phyloP scores from a whole-genome alignment of 2,329 filamentous ascomycete species.

The Scorias spongiosa region DNA sequence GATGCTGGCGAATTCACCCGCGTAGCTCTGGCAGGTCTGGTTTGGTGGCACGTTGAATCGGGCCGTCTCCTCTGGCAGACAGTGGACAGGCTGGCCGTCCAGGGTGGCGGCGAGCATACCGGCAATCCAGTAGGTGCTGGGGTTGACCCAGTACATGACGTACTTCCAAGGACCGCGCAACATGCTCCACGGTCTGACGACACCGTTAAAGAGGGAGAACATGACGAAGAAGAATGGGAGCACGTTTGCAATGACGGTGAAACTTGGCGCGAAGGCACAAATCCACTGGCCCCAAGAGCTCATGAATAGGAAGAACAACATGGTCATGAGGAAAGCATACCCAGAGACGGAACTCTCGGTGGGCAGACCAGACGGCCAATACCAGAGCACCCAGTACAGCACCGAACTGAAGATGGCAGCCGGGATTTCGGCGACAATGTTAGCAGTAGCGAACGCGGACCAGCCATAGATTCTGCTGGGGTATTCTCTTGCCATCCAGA shows the following conservation, averaged over 20 bases:
- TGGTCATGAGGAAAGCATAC: conserved; percentile 63
- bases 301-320: conserved; percentile 65
- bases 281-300: conserved; percentile 72
- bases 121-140: conserved; percentile 56
- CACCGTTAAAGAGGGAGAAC: conserved; percentile 62
- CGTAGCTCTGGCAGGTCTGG: conserved; percentile 51
- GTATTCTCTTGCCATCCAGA: conserved; percentile 61
- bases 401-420: conserved; percentile 47
- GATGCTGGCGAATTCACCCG: conserved; percentile 40
- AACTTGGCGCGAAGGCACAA: conserved; percentile 62
- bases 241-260: conserved; percentile 62
- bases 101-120: conserved; percentile 53
- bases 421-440: conserved; percentile 59
- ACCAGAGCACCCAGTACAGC: conserved; percentile 63
- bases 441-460: conserved; percentile 60
- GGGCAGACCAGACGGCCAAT: conserved; percentile 58
- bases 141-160: conserved; percentile 57
- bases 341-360: conserved; percentile 44
- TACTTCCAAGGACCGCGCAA: conserved; percentile 58
- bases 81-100: conserved; percentile 29
- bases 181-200: conserved; percentile 51
- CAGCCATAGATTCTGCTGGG: conserved; percentile 64
- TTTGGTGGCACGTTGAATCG: conserved; percentile 50
- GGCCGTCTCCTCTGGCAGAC: conserved; percentile 40
- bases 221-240: conserved; percentile 72